Evolutionary conservation across 2,329 filamentous ascomycete genomes (phyloP).

Genomic region (Cucurbitaria berberidis): DNA sequence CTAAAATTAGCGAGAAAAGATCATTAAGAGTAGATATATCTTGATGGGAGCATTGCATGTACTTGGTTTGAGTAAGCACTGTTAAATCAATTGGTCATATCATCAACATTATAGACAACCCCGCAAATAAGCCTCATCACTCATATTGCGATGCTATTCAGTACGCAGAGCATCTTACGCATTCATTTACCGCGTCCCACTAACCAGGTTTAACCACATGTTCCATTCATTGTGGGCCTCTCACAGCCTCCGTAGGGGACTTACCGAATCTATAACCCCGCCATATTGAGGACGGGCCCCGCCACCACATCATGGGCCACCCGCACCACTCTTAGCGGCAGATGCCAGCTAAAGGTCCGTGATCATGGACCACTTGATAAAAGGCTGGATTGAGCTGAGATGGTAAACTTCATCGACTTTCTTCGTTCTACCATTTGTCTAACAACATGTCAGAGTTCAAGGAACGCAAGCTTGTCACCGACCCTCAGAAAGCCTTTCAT

Average conservation of each 20-base stretch:
- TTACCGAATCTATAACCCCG: conserved; percentile 33
- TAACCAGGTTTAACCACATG: conserved; percentile 24
- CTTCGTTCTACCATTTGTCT: not conserved
- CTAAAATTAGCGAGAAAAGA: not conserved
- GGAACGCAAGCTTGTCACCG: conserved; percentile 44
- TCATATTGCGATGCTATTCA: conserved; percentile 1
- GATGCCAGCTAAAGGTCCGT: conserved; percentile 27
- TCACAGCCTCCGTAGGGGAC: conserved; percentile 18
- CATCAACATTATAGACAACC: conserved; percentile 5
- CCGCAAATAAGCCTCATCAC: conserved; percentile 17
- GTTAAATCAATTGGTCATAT: not conserved
- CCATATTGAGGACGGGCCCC: conserved; percentile 33
- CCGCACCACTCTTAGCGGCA: conserved; percentile 43
- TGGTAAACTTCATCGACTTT: conserved; percentile 10
- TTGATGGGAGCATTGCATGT: not conserved
- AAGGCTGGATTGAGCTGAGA: conserved; percentile 27
- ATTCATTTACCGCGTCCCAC: conserved; percentile 23
- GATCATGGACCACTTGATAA: conserved; percentile 34
- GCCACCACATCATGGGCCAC: conserved; percentile 41
- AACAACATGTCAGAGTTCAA: conserved; percentile 42
- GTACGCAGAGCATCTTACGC: not conserved
- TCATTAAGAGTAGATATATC: not conserved
- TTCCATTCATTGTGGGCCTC: conserved; percentile 23
- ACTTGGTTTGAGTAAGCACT: conserved; percentile 14
- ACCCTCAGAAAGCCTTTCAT: conserved; percentile 48